Evolutionary conservation across 441 rosid species (phyloP).

Genomic region (Hura crepitans): DNA sequence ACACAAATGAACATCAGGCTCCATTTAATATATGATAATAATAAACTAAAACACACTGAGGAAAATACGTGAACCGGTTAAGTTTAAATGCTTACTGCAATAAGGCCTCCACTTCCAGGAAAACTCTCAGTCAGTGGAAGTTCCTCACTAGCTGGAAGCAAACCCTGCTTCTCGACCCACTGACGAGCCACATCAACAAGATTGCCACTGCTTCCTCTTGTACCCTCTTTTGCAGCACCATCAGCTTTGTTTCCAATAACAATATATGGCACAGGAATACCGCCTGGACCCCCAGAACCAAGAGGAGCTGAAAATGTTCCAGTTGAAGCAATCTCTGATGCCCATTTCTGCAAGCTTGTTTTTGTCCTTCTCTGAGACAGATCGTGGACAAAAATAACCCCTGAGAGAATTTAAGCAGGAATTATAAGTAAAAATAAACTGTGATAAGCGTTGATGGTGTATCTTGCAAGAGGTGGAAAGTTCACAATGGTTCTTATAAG

Average conservation of each 20-base stretch:
- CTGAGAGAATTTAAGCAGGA: constrained; percentile 34
- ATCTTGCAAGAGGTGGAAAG: constrained; percentile 17
- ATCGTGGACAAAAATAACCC: constrained; percentile 95
- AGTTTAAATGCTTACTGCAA: constrained; percentile 53
- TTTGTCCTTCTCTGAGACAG: constrained; percentile 95
- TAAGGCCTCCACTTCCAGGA: constrained; percentile 78
- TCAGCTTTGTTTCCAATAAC: constrained; percentile 95
- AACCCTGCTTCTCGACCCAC: constrained; percentile 99
- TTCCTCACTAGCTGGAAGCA: constrained; percentile 83
- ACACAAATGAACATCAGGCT: not conserved
- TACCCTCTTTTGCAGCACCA: constrained; percentile 82
- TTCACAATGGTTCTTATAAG: not conserved
- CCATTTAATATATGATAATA: not conserved
- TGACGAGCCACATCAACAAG: constrained; percentile 97
- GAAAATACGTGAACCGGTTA: not conserved
- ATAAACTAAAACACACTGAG: not conserved
- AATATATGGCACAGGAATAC: constrained; percentile 93
- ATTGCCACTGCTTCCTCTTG: constrained; percentile 93
- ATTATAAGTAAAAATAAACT: constrained; percentile 12
- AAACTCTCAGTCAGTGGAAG: constrained; percentile 94
- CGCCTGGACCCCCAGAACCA: constrained; percentile 81
- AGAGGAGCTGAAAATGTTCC: constrained; percentile 98
- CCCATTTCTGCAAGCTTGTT: constrained; percentile 94
- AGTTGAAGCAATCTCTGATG: constrained; percentile 71
- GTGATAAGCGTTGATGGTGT: constrained; percentile 15